Evolutionary conservation across 306 rosid species (phyloP).

Genomic region (Sindora glabra): DNA sequence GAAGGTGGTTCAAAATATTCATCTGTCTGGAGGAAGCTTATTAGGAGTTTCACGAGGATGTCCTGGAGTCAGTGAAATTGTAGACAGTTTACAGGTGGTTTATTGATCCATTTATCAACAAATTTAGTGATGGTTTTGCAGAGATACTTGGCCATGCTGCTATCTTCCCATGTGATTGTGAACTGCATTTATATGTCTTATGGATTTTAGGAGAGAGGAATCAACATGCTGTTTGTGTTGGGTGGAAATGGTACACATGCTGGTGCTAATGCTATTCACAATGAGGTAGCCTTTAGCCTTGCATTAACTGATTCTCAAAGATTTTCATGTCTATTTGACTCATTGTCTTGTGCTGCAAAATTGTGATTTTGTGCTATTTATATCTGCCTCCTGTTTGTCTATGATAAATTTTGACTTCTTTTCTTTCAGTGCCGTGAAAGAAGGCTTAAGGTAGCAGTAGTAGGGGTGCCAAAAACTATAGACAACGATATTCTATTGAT

Average conservation of each 20-base stretch:
- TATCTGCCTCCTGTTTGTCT: neutral
- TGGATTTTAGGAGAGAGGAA: conserved; percentile 75
- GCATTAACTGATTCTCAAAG: neutral
- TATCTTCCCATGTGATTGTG: neutral
- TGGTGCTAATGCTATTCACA: conserved; percentile 90
- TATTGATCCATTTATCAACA: neutral
- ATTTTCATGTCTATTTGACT: neutral
- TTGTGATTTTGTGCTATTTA: neutral
- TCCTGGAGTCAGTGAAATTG: conserved; percentile 64
- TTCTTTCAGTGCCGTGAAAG: conserved; percentile 66
- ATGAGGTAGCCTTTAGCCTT: conserved; percentile 51
- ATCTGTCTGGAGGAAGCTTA: conserved; percentile 98
- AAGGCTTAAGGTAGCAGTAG: conserved; percentile 65
- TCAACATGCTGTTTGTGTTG: conserved; percentile 94
- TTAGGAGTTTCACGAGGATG: conserved; percentile 98
- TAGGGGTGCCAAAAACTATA: conserved; percentile 95
- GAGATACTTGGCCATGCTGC: neutral
- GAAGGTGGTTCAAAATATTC: conserved; percentile 92
- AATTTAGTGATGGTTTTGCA: conserved; percentile 3
- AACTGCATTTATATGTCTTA: conserved; percentile 2
- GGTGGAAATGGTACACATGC: conserved; percentile 99
- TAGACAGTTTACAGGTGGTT: conserved; percentile 72
- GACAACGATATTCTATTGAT: conserved; percentile 91
- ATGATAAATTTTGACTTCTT: neutral
- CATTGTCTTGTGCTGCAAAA: neutral